Base-by-base conservation (phyloP, 192 early-diverging fungal species). In the Podila minutissima region DNA sequence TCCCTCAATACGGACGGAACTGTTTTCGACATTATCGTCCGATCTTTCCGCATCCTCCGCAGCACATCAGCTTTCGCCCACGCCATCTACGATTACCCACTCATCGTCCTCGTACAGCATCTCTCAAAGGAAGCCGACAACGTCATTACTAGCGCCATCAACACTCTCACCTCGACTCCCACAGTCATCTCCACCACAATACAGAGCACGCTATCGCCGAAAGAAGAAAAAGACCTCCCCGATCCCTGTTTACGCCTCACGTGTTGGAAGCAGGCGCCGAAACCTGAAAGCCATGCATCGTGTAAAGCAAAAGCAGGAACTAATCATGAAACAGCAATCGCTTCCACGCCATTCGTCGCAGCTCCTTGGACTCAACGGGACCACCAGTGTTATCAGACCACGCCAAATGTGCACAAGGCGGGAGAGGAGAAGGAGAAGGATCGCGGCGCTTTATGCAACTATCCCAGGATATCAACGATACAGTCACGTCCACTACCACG, bases 401-500 rank as follows among this genome's bases (percentile, higher is more conserved):
- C 53, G 53, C 5, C 53, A 8, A 24, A 2, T 55, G 20, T 55
- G 10, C 53, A 2, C n/a, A 38, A 58, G 17, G 11, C 20, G 66
- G 31, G 55, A 37, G 8, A 58, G 3, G 13, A 67, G 66, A n/a
- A 51, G 35, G 20, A 67, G 53, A 7, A 67, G 50, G 20, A 46
- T 17, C 4, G 53, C 26, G 10, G 24, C 31, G 29, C 55, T 38
- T 2, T 17, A 46, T 32, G 24, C 33, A 38, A 28, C 53, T 15
- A 3, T 12, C 35, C 22, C 32, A 24, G 22, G 32, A 59, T 35
- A 12, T 24, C 31, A 55, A 20, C 65, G 53, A 49, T 73, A 81
- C 28, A 50, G 37, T 0, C 77, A 81, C 38, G 49, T 81, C 7
- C 77, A 81, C n/a, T 73, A 81, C 41, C 50, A 73, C 22, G 24